Percentiles rank a stretch among this genome's conserved stretches.
phyloP scores from a whole-genome alignment of 179 eudicot species.

The Nepenthes alata region DNA sequence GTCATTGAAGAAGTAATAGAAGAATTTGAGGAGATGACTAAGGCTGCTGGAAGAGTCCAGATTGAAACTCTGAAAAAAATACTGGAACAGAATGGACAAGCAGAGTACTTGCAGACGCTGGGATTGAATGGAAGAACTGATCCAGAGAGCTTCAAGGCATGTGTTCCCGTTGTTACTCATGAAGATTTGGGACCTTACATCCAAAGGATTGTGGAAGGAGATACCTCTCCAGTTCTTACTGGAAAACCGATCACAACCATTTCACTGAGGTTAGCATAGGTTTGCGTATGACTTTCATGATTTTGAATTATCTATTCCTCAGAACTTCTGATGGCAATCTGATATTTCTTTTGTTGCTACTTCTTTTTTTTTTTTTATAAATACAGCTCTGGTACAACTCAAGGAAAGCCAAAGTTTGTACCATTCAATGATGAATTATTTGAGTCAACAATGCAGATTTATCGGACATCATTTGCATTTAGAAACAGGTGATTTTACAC shows the following conservation, averaged over 20 bases:
- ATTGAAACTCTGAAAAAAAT: slow-evolving; percentile 37
- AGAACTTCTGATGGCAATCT: neutral
- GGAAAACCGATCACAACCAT: slow-evolving; percentile 45
- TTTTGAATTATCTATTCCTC: neutral
- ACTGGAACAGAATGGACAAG: slow-evolving; percentile 33
- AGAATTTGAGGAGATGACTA: slow-evolving; percentile 41
- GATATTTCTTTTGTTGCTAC: neutral
- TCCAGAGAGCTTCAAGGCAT: slow-evolving; percentile 29
- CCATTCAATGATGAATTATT: slow-evolving; percentile 76
- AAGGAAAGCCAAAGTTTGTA: slow-evolving; percentile 79
- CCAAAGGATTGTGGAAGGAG: slow-evolving; percentile 44
- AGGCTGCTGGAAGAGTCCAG: slow-evolving; percentile 43
- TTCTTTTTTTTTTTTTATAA: neutral
- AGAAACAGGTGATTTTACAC: slow-evolving; percentile 53
- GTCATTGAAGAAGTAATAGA: slow-evolving; percentile 29
- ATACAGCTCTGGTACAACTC: slow-evolving; percentile 86
- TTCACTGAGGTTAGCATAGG: slow-evolving; percentile 34
- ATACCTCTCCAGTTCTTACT: slow-evolving; percentile 33
- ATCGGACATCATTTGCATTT: slow-evolving; percentile 69
- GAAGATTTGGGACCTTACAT: slow-evolving; percentile 47
- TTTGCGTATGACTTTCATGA: neutral
- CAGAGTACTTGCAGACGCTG: slow-evolving; percentile 36
- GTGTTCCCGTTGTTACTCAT: slow-evolving; percentile 48
- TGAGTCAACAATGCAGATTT: slow-evolving; percentile 69
- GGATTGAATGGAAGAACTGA: slow-evolving; percentile 49